phyloP scores from a whole-genome alignment of 805 yeast species.

The Blastobotrys attinorum region DNA sequence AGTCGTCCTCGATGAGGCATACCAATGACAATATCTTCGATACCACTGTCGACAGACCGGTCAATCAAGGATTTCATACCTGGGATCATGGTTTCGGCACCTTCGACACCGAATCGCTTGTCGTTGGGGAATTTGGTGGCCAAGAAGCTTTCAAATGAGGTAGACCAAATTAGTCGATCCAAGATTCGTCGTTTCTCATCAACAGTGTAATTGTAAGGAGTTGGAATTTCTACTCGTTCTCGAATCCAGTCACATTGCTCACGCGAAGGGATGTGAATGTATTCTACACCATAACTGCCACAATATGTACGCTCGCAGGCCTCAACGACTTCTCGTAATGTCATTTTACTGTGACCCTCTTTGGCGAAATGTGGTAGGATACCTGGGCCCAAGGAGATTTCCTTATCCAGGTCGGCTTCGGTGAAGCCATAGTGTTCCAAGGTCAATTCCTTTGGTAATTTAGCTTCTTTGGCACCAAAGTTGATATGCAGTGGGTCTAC shows the following conservation, averaged over 20 bases:
- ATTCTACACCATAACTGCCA: slow-evolving; percentile 85
- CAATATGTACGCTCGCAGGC: slow-evolving; percentile 82
- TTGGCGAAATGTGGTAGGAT: slow-evolving; percentile 85
- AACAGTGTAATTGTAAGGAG: slow-evolving; percentile 68
- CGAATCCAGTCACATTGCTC: slow-evolving; percentile 98
- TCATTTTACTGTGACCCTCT: slow-evolving; percentile 54
- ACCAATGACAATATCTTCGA: slow-evolving; percentile 94
- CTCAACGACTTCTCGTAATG: slow-evolving; percentile 68
- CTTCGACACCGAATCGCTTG: slow-evolving; percentile 97
- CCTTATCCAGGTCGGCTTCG: slow-evolving; percentile 73
- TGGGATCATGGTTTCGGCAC: slow-evolving; percentile 94
- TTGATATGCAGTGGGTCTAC: slow-evolving; percentile 93
- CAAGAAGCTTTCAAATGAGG: slow-evolving; percentile 86
- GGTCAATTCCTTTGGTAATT: slow-evolving; percentile 77
- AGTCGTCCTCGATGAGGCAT: slow-evolving; percentile 99
- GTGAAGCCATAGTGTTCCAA: slow-evolving; percentile 88
- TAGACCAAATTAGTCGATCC: slow-evolving; percentile 95
- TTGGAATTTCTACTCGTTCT: slow-evolving; percentile 89
- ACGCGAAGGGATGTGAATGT: slow-evolving; percentile 93
- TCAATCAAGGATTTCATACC: slow-evolving; percentile 96
- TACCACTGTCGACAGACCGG: slow-evolving; percentile 75
- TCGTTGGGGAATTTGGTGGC: slow-evolving; percentile 96
- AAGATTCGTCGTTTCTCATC: slow-evolving; percentile 95
- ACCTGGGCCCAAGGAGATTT: slow-evolving; percentile 93
- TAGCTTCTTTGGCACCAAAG: slow-evolving; percentile 50